Evolutionary conservation across 768 basidiomycete species (phyloP), one percentile per base, ranked within the genome.

Genomic region (Botryobasidium botryosum): DNA sequence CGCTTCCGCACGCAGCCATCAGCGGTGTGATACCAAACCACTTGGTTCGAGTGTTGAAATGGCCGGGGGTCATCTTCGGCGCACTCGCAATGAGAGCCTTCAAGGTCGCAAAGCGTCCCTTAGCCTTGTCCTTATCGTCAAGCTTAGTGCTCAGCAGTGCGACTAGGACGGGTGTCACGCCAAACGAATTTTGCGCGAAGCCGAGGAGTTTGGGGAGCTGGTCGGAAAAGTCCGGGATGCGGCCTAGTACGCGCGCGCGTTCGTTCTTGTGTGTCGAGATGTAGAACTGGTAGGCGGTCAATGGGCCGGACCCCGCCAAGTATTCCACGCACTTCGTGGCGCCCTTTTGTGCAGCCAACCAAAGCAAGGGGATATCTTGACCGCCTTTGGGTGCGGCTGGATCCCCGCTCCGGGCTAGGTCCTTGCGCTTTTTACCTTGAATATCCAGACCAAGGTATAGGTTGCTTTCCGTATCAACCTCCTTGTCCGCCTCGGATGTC

Each of bases 381-480:
- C 3, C 47, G 20, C 45, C 2, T 48, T 12, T 35, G 18, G 42
- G 37, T 2, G 66, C 66, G 46, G 70, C 63, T 0, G 71, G 70
- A 50, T 75, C 72, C 40, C 68, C 67, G 52, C 63, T 67, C 42
- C 54, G 60, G 0, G 70, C 69, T 6, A 75, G 61, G 51, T 75
- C 73, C 13, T 63, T 61, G 3, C 71, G 62, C 52, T 77, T 76
- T 61, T 73, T 74, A n/a, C 74, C 75, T 47, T 75, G 71, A 18
- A 77, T 71, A 44, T 68, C 68, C 33, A 79, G 61, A 1, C 76
- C 75, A 15, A 75, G 68, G 51, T 77, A 78, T 0, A 68, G 37
- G 39, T 52, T 53, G 40, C 26, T 35, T 17, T 37, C 37, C 10
- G 58, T 64, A 53, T 67, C 64, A 44, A 57, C 50, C 50, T 67